Evolutionary conservation across 2,329 filamentous ascomycete species (phyloP), one percentile per base, ranked within the genome.

Genomic region (Epicoccum sorghinum): DNA sequence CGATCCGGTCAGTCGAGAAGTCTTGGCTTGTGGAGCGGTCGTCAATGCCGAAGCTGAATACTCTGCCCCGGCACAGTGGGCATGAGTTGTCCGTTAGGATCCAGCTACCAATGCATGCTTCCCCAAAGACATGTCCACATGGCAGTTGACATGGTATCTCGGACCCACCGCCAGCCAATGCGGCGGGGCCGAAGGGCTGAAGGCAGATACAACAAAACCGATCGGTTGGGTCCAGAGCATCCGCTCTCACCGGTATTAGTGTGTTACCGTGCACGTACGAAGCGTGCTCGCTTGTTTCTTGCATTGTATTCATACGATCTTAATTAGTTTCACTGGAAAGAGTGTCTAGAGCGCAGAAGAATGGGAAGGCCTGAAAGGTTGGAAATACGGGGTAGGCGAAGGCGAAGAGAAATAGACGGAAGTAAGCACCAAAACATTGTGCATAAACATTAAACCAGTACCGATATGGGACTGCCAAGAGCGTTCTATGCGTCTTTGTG

Each of bases 51-150:
- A 25, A 36, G 22, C 18, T 22, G 18, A 30, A 36, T 22, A 49
- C 32, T 48, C 47, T 29, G 29, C 30, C 22, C 30, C 60, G 57
- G 38, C 61, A 66, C 14, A 61, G 45, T 7, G 58, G 60, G 36
- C 60, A 66, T 25, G 63, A 59, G 24, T 47, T 51, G 23, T 47
- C 56, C 8, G 25, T 36, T 7, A 22, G 23, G 7, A 36, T 49
- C 63, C 58, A 66, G 14, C 29, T 57, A 12, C 39, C 13, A 18
- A 63, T 57, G 44, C 57, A 63, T 13, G 36, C 47, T 18, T 29
- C 35, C n/a, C 61, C 62, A 49, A 62, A 62, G 36, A 58, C 39
- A 52, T 65, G 62, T 8, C 59, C 47, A 47, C 54, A 63, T 12
- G 35, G 29, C 14, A 61, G 58, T 32, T 59, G 47, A 14, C 57